Conservation (phyloP, 2,329 filamentous ascomycete genomes). For the Diaporthe citrichinensis region DNA sequence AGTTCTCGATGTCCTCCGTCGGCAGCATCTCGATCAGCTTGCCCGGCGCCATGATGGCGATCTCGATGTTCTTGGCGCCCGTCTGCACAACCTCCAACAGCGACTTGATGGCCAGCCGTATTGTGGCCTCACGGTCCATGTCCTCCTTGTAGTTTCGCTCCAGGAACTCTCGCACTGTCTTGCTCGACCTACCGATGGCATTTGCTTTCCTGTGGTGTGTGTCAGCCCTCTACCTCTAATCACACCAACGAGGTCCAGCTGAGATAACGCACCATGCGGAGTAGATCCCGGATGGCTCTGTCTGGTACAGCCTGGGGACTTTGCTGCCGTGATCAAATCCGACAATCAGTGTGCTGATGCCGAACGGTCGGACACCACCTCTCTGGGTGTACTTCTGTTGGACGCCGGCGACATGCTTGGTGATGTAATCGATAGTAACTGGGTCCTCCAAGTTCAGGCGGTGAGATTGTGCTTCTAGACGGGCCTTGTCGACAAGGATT, state of each 20-base stretch:
- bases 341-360: constrained; percentile 97
- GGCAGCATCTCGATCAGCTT: constrained; percentile 94
- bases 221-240: constrained; percentile 28
- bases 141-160: constrained; percentile 99
- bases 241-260: constrained; percentile 40
- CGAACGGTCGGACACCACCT: constrained; percentile 98
- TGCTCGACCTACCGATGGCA: constrained; percentile 97
- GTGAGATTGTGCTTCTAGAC: constrained; percentile 97
- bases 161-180: constrained; percentile 98
- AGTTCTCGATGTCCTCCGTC: constrained; percentile 95
- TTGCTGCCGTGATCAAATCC: constrained; percentile 97
- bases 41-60: constrained; percentile 96
- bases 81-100: constrained; percentile 98
- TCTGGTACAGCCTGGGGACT: constrained; percentile 93
- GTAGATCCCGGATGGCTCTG: constrained; percentile 99
- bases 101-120: constrained; percentile 98
- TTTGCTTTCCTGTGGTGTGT: constrained; percentile 88
- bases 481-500: constrained; percentile 98
- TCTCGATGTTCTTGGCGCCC: constrained; percentile 99
- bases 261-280: constrained; percentile 84
- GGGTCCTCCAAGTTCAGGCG: constrained; percentile 97
- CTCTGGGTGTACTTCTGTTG: constrained; percentile 99
- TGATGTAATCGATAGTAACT: constrained; percentile 98
- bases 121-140: constrained; percentile 96
- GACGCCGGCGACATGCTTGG: constrained; percentile 97